Percentiles rank a stretch among this genome's conserved stretches.
Conservation (phyloP, 1,284 basidiomycete genomes). For the Pseudozyma pruni region DNA sequence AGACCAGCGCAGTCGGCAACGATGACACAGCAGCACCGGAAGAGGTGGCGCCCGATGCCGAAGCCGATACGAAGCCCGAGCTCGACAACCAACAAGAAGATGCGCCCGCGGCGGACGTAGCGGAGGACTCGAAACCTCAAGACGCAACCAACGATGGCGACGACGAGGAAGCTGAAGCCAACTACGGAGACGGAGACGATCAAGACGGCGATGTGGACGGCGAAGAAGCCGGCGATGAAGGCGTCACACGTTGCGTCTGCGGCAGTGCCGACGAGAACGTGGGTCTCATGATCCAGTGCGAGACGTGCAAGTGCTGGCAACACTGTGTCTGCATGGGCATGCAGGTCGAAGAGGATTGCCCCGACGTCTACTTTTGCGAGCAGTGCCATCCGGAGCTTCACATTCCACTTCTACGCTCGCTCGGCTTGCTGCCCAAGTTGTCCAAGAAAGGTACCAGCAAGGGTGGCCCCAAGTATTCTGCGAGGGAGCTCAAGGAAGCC, state of each 20-base stretch:
- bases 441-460: slow-evolving; percentile 56
- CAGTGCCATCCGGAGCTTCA: slow-evolving; percentile 89
- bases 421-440: slow-evolving; percentile 56
- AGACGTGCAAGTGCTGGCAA: slow-evolving; percentile 97
- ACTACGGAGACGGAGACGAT: slow-evolving; percentile 34
- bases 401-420: slow-evolving; percentile 61
- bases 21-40: slow-evolving; percentile 13
- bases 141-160: slow-evolving; percentile 5
- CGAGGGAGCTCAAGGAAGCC: slow-evolving; percentile 63
- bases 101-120: not conserved
- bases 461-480: slow-evolving; percentile 43
- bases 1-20: slow-evolving; percentile 1
- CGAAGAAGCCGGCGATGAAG: slow-evolving; percentile 77
- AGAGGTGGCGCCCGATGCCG: slow-evolving; percentile 17
- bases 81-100: slow-evolving; percentile 8
- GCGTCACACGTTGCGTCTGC: slow-evolving; percentile 93
- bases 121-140: not conserved
- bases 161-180: slow-evolving; percentile 21
- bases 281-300: slow-evolving; percentile 95
- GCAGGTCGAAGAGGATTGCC: slow-evolving; percentile 78
- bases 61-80: slow-evolving; percentile 13
- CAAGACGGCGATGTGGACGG: slow-evolving; percentile 30
- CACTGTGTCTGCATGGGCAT: slow-evolving; percentile 97
- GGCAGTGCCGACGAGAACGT: slow-evolving; percentile 77
- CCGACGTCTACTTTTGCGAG: slow-evolving; percentile 84